These are phyloP conservation scores for Homolaphlyctis polyrhiza DNA, from an alignment of 371 early-diverging fungal genomes.

Conservation along the genomic window DNA sequence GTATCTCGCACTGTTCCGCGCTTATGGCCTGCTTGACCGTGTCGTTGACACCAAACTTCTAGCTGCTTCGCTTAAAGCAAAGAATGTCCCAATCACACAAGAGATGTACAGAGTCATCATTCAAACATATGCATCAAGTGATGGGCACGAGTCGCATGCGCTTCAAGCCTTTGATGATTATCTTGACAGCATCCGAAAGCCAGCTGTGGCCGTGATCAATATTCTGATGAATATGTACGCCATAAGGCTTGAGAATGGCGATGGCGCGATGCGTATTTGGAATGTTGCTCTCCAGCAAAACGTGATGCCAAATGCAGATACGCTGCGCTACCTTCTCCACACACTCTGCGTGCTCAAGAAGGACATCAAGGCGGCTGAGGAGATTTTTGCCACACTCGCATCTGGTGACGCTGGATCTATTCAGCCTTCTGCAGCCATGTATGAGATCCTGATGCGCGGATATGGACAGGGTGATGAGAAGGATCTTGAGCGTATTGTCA, in stretches of 20 bases:
- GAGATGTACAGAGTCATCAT: too few species aligned
- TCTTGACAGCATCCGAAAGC: background rate
- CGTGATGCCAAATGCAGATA: conserved; percentile 1
- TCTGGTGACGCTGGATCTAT: background rate
- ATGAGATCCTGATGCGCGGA: background rate
- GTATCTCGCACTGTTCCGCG: too few species aligned
- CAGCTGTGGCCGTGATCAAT: background rate
- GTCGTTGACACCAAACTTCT: background rate
- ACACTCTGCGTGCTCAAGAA: background rate
- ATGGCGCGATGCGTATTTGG: background rate
- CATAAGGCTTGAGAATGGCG: background rate
- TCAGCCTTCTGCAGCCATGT: background rate
- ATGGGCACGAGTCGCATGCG: too few species aligned
- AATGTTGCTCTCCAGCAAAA: background rate
- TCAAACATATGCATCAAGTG: too few species aligned
- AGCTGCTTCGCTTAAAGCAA: too few species aligned
- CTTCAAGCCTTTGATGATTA: background rate
- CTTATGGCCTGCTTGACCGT: background rate
- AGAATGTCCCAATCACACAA: too few species aligned
- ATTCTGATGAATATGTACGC: background rate
- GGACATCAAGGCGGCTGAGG: background rate
- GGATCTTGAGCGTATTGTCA: background rate
- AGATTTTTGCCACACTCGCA: background rate
- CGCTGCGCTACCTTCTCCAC: background rate
- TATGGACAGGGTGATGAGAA: background rate